Percentiles rank a stretch among this genome's conserved stretches.
These are phyloP conservation scores for Sedum album DNA, from an alignment of 164 flowering plant species.

Conservation along the genomic window DNA sequence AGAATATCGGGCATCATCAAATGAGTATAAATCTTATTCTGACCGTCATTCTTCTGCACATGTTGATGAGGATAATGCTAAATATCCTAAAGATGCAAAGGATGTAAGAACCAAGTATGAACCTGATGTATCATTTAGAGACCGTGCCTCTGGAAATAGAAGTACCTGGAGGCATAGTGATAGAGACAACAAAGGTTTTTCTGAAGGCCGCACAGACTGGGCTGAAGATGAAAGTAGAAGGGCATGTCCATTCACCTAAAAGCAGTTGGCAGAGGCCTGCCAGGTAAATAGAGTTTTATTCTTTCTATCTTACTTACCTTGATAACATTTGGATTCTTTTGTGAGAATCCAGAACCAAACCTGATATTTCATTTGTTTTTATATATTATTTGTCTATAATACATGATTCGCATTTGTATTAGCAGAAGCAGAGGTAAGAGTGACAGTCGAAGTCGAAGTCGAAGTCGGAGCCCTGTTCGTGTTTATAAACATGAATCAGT, in stretches of 20 bases:
- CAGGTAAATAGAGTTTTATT: too few species aligned
- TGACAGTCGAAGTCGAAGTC: not conserved
- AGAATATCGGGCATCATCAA: slow-evolving; percentile 17
- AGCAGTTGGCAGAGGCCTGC: too few species aligned
- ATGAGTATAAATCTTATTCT: slow-evolving; percentile 18
- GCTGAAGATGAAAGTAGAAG: slow-evolving; percentile 28
- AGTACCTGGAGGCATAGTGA: slow-evolving; percentile 22
- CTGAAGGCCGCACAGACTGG: slow-evolving; percentile 16
- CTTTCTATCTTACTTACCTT: not conserved
- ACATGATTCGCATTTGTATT: not conserved
- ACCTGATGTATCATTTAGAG: slow-evolving; percentile 20
- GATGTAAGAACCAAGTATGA: slow-evolving; percentile 17
- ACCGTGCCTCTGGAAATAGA: slow-evolving; percentile 23
- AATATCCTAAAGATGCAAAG: slow-evolving; percentile 22
- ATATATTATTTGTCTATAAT: too few species aligned
- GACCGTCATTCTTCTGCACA: slow-evolving; percentile 16
- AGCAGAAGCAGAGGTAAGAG: not conserved
- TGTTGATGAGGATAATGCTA: slow-evolving; percentile 19
- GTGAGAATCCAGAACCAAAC: not conserved
- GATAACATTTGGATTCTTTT: not conserved
- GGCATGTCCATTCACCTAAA: slow-evolving; percentile 38
- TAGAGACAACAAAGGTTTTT: slow-evolving; percentile 15
- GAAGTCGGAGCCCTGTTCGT: slow-evolving; percentile 39
- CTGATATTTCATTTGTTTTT: not conserved
- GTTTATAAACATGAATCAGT: slow-evolving; percentile 34